Evolutionary conservation across 1,139 yeast genomes (phyloP).

Genomic region (Lodderomyces orthopsilosis): DNA sequence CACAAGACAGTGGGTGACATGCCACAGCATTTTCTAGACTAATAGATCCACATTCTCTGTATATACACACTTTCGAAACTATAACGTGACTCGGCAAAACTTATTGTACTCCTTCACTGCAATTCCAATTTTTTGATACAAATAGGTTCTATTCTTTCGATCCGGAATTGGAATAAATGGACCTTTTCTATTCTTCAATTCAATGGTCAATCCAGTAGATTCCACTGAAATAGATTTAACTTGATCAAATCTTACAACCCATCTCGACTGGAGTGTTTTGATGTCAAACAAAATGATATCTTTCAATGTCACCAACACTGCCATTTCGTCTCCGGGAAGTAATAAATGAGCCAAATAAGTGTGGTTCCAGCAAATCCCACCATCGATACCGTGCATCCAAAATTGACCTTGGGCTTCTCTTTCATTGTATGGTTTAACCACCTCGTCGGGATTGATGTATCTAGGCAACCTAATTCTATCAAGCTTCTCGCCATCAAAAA

Average conservation of each 20-base stretch:
- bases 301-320: conserved; percentile 71
- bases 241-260: conserved; percentile 64
- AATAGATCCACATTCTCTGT: conserved; percentile 5
- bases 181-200: conserved; percentile 59
- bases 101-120: conserved; percentile 83
- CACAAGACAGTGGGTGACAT: conserved; percentile 13
- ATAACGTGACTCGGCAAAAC: conserved; percentile 44
- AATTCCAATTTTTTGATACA: conserved; percentile 71
- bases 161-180: conserved; percentile 81
- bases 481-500: conserved; percentile 76
- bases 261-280: conserved; percentile 55
- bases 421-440: conserved; percentile 71
- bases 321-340: conserved; percentile 75
- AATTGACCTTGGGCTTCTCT: conserved; percentile 92
- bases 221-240: conserved; percentile 72
- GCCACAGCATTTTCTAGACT: conserved; percentile 12
- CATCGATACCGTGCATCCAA: conserved; percentile 82
- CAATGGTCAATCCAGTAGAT: conserved; percentile 73
- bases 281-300: conserved; percentile 69
- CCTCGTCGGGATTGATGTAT: conserved; percentile 63
- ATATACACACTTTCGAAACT: conserved; percentile 11
- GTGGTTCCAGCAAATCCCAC: conserved; percentile 73
- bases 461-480: conserved; percentile 84
- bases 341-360: conserved; percentile 82
- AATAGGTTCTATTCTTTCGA: conserved; percentile 55